These are phyloP conservation scores for Lumnitzera racemosa DNA, from an alignment of 345 rosid genomes.

Conservation along the genomic window DNA sequence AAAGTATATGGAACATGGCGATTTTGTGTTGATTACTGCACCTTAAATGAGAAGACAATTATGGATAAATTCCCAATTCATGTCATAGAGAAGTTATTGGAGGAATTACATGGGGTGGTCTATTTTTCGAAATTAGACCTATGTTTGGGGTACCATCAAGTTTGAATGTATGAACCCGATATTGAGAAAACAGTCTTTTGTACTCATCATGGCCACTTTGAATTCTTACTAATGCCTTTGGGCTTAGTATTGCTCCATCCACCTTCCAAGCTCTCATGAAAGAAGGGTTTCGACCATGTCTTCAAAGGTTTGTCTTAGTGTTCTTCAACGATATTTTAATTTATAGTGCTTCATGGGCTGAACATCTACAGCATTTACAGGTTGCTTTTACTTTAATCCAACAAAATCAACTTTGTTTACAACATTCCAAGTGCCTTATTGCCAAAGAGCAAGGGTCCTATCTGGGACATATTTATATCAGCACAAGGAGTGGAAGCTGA, in stretches of 20 bases:
- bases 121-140: constrained; percentile 1
- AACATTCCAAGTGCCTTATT: no score
- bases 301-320: not conserved
- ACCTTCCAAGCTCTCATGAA: not conserved
- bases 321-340: not conserved
- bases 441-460: not conserved
- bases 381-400: no score
- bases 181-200: not conserved
- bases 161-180: not conserved
- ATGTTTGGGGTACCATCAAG: not conserved
- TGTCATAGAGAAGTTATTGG: not conserved
- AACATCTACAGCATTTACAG: not conserved
- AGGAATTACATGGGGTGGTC: not conserved
- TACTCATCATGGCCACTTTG: not conserved
- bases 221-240: not conserved
- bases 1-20: no score
- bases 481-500: not conserved
- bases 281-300: not conserved
- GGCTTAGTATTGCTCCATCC: not conserved
- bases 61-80: not conserved
- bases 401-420: no score
- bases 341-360: not conserved
- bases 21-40: no score
- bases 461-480: not conserved
- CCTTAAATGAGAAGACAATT: not conserved